A percentile compares a stretch with the other conserved stretches of the same genome.
Evolutionary conservation across 1,139 yeast genomes (phyloP).

Genomic region (Kurtzmaniella quercitrusa): DNA sequence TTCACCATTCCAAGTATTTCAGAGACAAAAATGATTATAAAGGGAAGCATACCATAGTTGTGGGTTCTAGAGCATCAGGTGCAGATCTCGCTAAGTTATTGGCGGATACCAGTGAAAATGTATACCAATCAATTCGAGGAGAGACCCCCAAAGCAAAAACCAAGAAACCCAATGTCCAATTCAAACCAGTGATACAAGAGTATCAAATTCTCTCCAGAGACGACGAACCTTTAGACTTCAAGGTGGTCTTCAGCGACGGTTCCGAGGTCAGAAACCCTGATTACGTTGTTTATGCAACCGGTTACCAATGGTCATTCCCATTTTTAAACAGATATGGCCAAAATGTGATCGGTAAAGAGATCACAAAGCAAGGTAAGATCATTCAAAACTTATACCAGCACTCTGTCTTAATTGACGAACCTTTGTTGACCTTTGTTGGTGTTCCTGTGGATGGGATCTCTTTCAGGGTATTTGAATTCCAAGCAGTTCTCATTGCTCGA

Average conservation of each 20-base stretch:
- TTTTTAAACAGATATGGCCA: slow-evolving; percentile 27
- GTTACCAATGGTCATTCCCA: slow-evolving; percentile 42
- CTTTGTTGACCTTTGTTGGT: slow-evolving; percentile 34
- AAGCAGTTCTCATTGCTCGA: slow-evolving; percentile 32
- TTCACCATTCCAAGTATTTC: slow-evolving; percentile 42
- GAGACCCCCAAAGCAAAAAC: slow-evolving; percentile 12
- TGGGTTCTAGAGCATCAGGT: slow-evolving; percentile 45
- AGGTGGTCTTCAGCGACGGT: slow-evolving; percentile 27
- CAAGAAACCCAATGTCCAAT: slow-evolving; percentile 16
- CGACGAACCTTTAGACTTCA: slow-evolving; percentile 13
- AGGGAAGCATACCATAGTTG: slow-evolving; percentile 29
- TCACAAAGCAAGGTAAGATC: slow-evolving; percentile 26
- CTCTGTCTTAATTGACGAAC: slow-evolving; percentile 34
- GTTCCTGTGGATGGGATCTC: slow-evolving; percentile 40
- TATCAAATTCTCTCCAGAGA: slow-evolving; percentile 9
- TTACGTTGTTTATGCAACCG: slow-evolving; percentile 39
- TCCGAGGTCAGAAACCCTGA: slow-evolving; percentile 26
- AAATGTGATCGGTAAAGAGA: slow-evolving; percentile 11
- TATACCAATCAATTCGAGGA: slow-evolving; percentile 27
- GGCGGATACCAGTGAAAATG: slow-evolving; percentile 19
- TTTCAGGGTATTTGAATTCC: slow-evolving; percentile 39
- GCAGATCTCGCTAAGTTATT: slow-evolving; percentile 32
- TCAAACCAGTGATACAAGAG: slow-evolving; percentile 22
- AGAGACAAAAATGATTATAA: slow-evolving; percentile 22
- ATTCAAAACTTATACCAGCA: slow-evolving; percentile 32